Base-by-base conservation (phyloP, 305 asterid species). In the Fraxinus albicans region DNA sequence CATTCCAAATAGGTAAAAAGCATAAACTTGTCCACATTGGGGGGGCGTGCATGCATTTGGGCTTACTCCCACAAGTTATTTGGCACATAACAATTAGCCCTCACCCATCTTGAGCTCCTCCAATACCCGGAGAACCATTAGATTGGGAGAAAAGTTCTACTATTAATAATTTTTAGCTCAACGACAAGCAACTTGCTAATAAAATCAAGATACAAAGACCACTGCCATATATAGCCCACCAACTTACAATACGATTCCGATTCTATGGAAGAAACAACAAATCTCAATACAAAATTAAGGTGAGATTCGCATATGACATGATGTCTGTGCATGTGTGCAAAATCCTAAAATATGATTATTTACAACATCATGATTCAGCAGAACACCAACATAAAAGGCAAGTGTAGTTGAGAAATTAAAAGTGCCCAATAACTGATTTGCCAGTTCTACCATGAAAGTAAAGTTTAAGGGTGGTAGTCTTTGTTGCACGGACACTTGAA, bases 171-270 rank as follows among this genome's bases (percentile, higher is more conserved):
- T 72, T 67, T 31, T 34, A 72, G 77, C 15, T 72, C 47, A 72
- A 83, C 31, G 38, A 33, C 44, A 72, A 72, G 47, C 47, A 34
- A 34, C 77, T 72, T 34, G 25, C 44, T 33, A 6, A 44, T 72
- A 15, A 7, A 27, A 79, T 82, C 47, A 55, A 83, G 76, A 81
- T 42, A 84, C 60, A 63, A 73, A 34, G 6, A 70, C 73, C 73
- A 80, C 13, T 73, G 27, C 25, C 47, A 33, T 7, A 73, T 34
- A 73, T 31, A 47, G 47, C 38, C 27, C 27, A 34, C 50, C 44
- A 73, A 73, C 36, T 69, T 27, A 27, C 50, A 73, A 33, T 73
- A 0, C 10, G 47, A 73, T 17, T 73, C 47, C 47, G 0, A n/a
- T 73, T 72, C 40, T 73, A 73, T 73, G 34, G 44, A 33, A 34